Evolutionary conservation across 1,139 yeast species (phyloP).

Genomic region (Diutina mesorugosa): DNA sequence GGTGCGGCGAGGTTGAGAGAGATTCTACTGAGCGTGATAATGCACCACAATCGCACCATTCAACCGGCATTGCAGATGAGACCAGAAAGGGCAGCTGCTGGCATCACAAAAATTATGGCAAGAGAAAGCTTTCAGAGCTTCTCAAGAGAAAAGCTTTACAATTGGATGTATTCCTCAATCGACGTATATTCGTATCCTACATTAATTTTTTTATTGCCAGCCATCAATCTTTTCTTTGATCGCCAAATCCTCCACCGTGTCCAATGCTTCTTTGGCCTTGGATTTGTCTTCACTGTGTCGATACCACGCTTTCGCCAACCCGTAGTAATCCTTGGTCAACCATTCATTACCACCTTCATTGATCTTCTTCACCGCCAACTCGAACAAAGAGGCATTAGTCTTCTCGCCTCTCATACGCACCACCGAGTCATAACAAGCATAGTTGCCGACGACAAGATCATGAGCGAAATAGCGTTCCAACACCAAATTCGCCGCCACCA

Average conservation of each 20-base stretch:
- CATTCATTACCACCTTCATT: not conserved
- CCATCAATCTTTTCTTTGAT: not conserved
- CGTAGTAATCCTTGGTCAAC: not conserved
- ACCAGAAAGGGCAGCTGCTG: not conserved
- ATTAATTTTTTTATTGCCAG: not conserved
- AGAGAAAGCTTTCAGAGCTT: too few relatives aligned
- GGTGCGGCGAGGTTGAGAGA: not conserved
- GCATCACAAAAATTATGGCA: too few relatives aligned
- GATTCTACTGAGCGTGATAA: not conserved
- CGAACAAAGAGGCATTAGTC: not conserved
- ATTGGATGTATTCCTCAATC: not conserved
- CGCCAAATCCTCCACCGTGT: not conserved
- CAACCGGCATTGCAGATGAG: not conserved
- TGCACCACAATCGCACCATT: not conserved
- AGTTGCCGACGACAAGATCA: not conserved
- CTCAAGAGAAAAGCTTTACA: not conserved
- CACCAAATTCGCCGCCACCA: conserved; percentile 8
- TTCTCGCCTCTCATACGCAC: not conserved
- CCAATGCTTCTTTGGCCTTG: not conserved
- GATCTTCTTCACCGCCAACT: not conserved
- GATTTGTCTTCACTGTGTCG: not conserved
- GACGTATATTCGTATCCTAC: not conserved
- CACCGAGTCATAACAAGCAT: not conserved
- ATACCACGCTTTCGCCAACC: not conserved
- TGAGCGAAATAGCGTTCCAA: not conserved